Evolutionary conservation across 495 filamentous ascomycete species (phyloP).

Genomic region (Ramalina peruviana): DNA sequence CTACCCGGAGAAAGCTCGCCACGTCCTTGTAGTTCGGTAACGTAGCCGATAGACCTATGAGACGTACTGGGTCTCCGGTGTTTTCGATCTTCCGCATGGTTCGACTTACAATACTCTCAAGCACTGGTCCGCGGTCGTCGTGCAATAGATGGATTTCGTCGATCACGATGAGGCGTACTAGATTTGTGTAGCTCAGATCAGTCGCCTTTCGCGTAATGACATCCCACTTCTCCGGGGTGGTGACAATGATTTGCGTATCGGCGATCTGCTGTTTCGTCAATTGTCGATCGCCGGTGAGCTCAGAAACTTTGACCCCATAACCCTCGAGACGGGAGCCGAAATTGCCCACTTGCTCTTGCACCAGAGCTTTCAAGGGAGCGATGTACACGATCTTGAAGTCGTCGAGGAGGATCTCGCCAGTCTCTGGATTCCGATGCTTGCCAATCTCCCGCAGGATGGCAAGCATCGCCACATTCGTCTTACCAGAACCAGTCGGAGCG

Average conservation of each 20-base stretch:
- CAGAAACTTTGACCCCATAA: slow-evolving; percentile 82
- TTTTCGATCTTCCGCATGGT: slow-evolving; percentile 88
- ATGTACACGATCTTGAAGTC: slow-evolving; percentile 97
- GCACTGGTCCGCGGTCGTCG: slow-evolving; percentile 90
- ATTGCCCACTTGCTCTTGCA: slow-evolving; percentile 94
- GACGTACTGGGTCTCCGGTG: slow-evolving; percentile 77
- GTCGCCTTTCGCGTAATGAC: slow-evolving; percentile 98
- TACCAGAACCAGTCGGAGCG: slow-evolving; percentile 92
- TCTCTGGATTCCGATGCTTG: slow-evolving; percentile 75
- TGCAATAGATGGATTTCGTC: slow-evolving; percentile 97
- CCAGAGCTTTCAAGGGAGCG: slow-evolving; percentile 84
- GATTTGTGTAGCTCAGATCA: slow-evolving; percentile 90
- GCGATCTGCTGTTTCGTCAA: slow-evolving; percentile 97
- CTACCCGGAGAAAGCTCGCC: slow-evolving; percentile 86
- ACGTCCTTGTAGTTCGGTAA: slow-evolving; percentile 96
- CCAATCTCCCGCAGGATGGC: slow-evolving; percentile 92
- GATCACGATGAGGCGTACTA: slow-evolving; percentile 88
- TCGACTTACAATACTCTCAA: slow-evolving; percentile 92
- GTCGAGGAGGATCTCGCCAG: slow-evolving; percentile 83
- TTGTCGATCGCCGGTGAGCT: slow-evolving; percentile 92
- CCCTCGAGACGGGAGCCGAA: slow-evolving; percentile 83
- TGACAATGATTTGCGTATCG: slow-evolving; percentile 97
- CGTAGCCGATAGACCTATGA: slow-evolving; percentile 88
- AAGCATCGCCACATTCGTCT: slow-evolving; percentile 98
- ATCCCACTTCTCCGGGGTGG: slow-evolving; percentile 97